Percentiles rank a stretch among this genome's conserved stretches.
phyloP scores from a whole-genome alignment of 228 moss, liverwort and hornwort genomes.

The Sphagnum fallax region DNA sequence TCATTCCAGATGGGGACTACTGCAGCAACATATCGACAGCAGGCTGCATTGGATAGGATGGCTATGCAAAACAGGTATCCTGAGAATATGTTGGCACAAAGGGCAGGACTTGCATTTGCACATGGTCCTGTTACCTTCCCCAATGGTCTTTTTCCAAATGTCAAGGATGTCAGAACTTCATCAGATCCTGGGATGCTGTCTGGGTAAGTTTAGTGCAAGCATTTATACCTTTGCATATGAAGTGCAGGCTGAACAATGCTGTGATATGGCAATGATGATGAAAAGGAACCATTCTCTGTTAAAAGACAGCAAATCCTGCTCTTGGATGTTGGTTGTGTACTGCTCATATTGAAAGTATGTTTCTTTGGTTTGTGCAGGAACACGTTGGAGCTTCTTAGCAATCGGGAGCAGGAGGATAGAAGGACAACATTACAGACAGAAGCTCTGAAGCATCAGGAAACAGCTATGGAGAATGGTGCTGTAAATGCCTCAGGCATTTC shows the following conservation, averaged over 20 bases:
- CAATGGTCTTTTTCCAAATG: background rate
- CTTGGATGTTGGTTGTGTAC: too few species aligned
- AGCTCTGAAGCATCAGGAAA: slow-evolving; percentile 52
- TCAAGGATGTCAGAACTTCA: slow-evolving; percentile 17
- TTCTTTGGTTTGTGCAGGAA: slow-evolving; percentile 30
- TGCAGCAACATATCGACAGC: slow-evolving; percentile 25
- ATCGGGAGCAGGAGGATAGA: slow-evolving; percentile 71
- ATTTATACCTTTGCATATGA: too few species aligned
- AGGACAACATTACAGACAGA: slow-evolving; percentile 37
- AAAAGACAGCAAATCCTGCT: too few species aligned
- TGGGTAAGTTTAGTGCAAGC: background rate
- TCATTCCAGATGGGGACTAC: slow-evolving; percentile 25
- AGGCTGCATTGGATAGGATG: slow-evolving; percentile 21
- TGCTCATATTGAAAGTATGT: too few species aligned
- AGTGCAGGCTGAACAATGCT: too few species aligned
- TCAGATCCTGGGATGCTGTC: slow-evolving; percentile 21
- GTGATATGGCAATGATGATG: too few species aligned
- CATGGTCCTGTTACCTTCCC: slow-evolving; percentile 9
- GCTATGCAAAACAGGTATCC: slow-evolving; percentile 25
- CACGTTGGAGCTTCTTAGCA: slow-evolving; percentile 83
- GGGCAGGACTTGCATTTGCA: slow-evolving; percentile 16
- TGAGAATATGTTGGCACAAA: slow-evolving; percentile 21
- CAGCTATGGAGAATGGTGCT: slow-evolving; percentile 45
- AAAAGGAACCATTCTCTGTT: too few species aligned
- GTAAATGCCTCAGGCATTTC: slow-evolving; percentile 62